These are phyloP conservation scores for Typha latifolia DNA, from an alignment of 176 grass and related monocot genomes.

Conservation along the genomic window DNA sequence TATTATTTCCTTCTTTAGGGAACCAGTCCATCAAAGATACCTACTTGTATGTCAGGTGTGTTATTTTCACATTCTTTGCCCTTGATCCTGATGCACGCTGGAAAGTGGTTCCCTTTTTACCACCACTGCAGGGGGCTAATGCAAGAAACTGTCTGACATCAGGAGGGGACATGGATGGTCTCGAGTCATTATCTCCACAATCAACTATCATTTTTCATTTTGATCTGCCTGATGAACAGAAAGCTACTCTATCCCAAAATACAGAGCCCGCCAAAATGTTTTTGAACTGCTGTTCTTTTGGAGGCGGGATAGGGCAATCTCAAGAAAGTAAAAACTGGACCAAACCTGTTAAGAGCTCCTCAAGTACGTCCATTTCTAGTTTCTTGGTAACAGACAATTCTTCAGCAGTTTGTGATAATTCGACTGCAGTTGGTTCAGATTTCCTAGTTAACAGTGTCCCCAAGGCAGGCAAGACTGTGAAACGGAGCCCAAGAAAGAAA, in stretches of 20 bases:
- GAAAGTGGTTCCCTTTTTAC: not conserved
- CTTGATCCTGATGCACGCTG: not conserved
- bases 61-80: not conserved
- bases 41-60: slow-evolving; percentile 8
- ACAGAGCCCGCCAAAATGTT: not conserved
- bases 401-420: slow-evolving; percentile 17
- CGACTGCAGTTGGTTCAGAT: slow-evolving; percentile 17
- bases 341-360: slow-evolving; percentile 24
- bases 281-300: slow-evolving; percentile 3
- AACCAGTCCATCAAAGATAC: not conserved
- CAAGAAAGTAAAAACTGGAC: slow-evolving; percentile 4
- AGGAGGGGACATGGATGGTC: slow-evolving; percentile 3
- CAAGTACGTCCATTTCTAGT: slow-evolving; percentile 20
- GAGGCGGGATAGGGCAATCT: not conserved
- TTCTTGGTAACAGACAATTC: slow-evolving; percentile 20
- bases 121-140: not conserved
- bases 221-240: not conserved
- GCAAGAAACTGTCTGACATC: not conserved
- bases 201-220: slow-evolving; percentile 1
- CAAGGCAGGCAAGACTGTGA: slow-evolving; percentile 28
- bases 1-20: slow-evolving; percentile 1
- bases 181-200: not conserved
- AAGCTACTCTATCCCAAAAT: not conserved
- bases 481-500: slow-evolving; percentile 46
- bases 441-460: slow-evolving; percentile 34